Base-by-base conservation (phyloP, 441 rosid genomes). In the Populus hybrid region DNA sequence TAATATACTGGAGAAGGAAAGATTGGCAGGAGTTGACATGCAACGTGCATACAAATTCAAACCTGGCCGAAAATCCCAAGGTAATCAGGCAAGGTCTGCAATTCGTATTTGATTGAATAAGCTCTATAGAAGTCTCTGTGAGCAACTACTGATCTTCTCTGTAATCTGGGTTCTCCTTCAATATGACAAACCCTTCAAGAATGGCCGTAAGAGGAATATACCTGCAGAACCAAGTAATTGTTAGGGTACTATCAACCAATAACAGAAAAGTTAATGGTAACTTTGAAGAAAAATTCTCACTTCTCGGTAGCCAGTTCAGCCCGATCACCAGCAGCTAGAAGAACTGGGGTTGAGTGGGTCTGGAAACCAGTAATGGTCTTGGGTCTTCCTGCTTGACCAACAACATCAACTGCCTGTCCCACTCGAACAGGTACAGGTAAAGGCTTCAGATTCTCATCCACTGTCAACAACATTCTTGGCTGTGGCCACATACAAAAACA, bases 281-380 rank as follows among this genome's bases (percentile, higher is more conserved):
- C 34, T 32, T 64, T 0, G 42, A 32, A 67, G 59, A 20, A 0
- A 42, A 38, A 77, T 30, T 38, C 89, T 77, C 85, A 96, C 99
- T 94, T 96, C 76, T 96, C 98, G 0, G 99, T 94, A 3, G 98
- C 99, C 68, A 96, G 86, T 67, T 96, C 98, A 6, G 98, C 98
- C 82, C 96, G 88, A 77, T 96, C 97, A 12, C 99, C 98, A 59
- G 94, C 97, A 69, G 98, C 97, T 20, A 96, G 87, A 74, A 96
- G 98, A 75, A 96, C 97, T 0, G 96, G 99, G 20, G 98, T 91
- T 2, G 97, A 90, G 83, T 96, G 96, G 11, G 97, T 96, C 86
- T 94, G 98, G 86, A 96, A 96, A 77, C 98, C 96, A 10, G 96
- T 96, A 18, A 94, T 93, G 20, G 97, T 92, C 85, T 92, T 94